phyloP scores from a whole-genome alignment of 306 rosid genomes.

The Acmispon strigosus region DNA sequence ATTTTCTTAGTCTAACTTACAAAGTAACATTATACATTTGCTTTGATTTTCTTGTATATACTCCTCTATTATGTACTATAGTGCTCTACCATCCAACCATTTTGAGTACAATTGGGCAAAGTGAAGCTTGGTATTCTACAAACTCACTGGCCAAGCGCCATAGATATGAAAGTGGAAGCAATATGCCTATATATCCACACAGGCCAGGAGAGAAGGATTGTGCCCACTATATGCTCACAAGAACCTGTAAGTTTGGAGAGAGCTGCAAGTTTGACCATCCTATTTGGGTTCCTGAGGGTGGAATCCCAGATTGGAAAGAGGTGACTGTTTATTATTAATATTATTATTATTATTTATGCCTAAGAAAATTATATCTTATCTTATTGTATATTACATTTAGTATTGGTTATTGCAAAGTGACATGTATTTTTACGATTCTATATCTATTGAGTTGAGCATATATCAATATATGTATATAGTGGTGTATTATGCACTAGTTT shows the following conservation, averaged over 20 bases:
- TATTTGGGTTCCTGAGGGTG: conserved; percentile 99
- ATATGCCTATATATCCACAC: conserved; percentile 90
- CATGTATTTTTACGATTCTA: conserved; percentile 22
- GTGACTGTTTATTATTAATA: conserved; percentile 76
- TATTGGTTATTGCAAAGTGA: conserved; percentile 23
- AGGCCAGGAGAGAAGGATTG: conserved; percentile 99
- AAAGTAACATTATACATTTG: conserved; percentile 53
- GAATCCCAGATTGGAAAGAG: conserved; percentile 99
- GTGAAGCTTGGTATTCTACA: conserved; percentile 92
- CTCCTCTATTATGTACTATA: conserved; percentile 68
- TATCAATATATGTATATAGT: conserved; percentile 22
- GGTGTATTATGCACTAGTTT: conserved; percentile 18
- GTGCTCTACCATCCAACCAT: conserved; percentile 84
- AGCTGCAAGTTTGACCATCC: conserved; percentile 99
- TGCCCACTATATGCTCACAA: conserved; percentile 96
- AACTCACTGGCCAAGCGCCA: conserved; percentile 88
- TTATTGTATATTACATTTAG: conserved; percentile 24
- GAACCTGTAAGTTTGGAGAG: conserved; percentile 99
- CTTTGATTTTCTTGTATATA: conserved; percentile 55
- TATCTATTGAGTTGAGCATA: conserved; percentile 15
- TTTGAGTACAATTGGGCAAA: conserved; percentile 88
- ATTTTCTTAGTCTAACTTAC: conserved; percentile 52
- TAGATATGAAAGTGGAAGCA: conserved; percentile 84
- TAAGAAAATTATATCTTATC: conserved; percentile 28
- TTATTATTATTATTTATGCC: conserved; percentile 44